Conservation (phyloP, 768 basidiomycete genomes). For the Cystobasidium tubakii region DNA sequence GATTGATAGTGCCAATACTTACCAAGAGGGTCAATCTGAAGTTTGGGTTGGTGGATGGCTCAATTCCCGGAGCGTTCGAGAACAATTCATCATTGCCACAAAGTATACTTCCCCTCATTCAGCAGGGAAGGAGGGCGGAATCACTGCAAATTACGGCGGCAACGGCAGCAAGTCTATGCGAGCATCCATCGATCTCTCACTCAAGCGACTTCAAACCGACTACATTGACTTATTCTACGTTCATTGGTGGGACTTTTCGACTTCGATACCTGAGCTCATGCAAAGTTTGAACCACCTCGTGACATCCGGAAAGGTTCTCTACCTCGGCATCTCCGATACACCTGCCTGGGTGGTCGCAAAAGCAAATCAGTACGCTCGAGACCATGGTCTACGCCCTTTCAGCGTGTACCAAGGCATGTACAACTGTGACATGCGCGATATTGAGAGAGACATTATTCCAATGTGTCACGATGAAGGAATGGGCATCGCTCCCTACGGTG, state of each 20-base stretch:
- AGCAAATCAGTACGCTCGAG: constrained; percentile 56
- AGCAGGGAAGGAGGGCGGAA: constrained; percentile 16
- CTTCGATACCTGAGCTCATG: constrained; percentile 59
- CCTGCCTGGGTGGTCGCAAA: constrained; percentile 57
- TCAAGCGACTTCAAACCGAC: constrained; percentile 59
- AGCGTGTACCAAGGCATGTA: constrained; percentile 55
- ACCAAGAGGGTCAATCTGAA: constrained; percentile 49
- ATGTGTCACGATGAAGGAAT: constrained; percentile 36
- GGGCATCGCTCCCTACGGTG: constrained; percentile 29
- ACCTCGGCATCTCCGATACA: constrained; percentile 56
- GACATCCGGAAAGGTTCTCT: constrained; percentile 56
- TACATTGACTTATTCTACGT: constrained; percentile 53
- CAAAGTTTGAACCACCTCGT: constrained; percentile 56
- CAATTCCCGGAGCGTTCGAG: constrained; percentile 51
- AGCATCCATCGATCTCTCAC: constrained; percentile 52
- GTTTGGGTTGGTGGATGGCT: constrained; percentile 57
- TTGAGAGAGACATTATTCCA: constrained; percentile 57
- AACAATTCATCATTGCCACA: constrained; percentile 51
- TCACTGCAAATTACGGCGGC: constrained; percentile 52
- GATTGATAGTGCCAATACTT: neutral
- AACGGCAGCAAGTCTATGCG: constrained; percentile 54
- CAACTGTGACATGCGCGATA: constrained; percentile 49
- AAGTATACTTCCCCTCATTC: constrained; percentile 36
- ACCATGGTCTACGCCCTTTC: constrained; percentile 56
- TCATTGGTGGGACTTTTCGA: constrained; percentile 46